Evolutionary conservation across 2,329 filamentous ascomycete genomes (phyloP).

Genomic region (Cladosporium sp.): DNA sequence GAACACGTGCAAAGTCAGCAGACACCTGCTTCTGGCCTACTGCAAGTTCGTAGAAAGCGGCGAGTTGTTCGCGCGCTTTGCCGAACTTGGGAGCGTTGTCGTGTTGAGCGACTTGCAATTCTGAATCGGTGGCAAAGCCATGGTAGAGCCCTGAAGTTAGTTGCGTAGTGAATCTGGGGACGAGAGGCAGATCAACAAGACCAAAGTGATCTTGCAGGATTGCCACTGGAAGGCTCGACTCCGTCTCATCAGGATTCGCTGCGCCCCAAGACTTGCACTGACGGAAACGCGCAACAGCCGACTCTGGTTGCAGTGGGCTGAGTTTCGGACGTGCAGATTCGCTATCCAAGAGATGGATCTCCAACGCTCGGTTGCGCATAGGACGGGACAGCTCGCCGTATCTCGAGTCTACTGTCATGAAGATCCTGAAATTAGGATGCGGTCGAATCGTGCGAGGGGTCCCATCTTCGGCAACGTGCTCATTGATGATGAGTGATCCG

Average conservation of each 20-base stretch:
- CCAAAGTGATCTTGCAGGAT: slow-evolving; percentile 21
- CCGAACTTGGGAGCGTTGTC: slow-evolving; percentile 8
- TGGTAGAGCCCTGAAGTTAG: slow-evolving; percentile 18
- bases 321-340: neutral
- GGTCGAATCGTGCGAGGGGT: slow-evolving; percentile 75
- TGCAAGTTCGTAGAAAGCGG: slow-evolving; percentile 31
- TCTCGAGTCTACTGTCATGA: slow-evolving; percentile 86
- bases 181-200: slow-evolving; percentile 18
- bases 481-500: slow-evolving; percentile 84
- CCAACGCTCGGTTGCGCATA: slow-evolving; percentile 92
- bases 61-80: slow-evolving; percentile 12
- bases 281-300: slow-evolving; percentile 27
- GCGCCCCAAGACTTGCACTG: neutral
- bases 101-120: neutral
- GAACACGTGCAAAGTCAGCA: slow-evolving; percentile 38
- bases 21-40: slow-evolving; percentile 29
- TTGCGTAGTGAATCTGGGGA: slow-evolving; percentile 18
- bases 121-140: neutral
- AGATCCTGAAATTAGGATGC: slow-evolving; percentile 84
- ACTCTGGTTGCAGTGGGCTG: slow-evolving; percentile 23
- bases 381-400: slow-evolving; percentile 92
- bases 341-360: slow-evolving; percentile 64
- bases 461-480: slow-evolving; percentile 80
- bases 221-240: neutral
- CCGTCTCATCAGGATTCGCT: neutral